Evolutionary conservation across 306 rosid species (phyloP), one percentile per base, ranked within the genome.

Genomic region (Pyrus bretschneideri): DNA sequence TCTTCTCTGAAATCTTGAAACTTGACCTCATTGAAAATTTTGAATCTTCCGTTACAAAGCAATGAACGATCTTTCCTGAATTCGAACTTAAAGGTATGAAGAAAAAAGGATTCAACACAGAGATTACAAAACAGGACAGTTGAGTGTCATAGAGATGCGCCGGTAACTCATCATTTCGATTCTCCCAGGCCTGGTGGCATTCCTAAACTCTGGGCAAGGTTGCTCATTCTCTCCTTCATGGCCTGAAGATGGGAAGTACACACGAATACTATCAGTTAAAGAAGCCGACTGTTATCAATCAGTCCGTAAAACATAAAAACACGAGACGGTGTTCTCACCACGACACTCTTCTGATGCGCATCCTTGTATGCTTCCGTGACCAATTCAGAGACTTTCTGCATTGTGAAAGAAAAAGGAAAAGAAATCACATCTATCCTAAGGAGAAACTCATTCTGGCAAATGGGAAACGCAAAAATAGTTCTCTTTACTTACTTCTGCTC

Each of bases 351-450:
- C 86, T 89, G 89, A 69, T 91, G 89, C 63, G 98, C 98, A 71
- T 93, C 93, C 73, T 84, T 86, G 85, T 93, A 91, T 66, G 98
- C 98, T 77, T 93, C 98, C 1, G 93, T 88, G 70, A 91, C 79
- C 84, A 91, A 79, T 84, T 88, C 89, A 15, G 95, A 88, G 23
- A 93, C 83, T 85, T 93, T 91, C 97, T 93, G 93, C 87, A 80
- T 65, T 11, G 10, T 78, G 66, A 58, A 5, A 77, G 42, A 22
- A 52, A 62, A 12, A 52, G 18, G 55, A 51, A 51, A 17, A 5
- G 21, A 51, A 51, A 23, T 21, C 38, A 30, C 59, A 35, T 17
- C 19, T 31, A 64, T 35, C 19, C 35, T 18, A 51, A 15, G 72
- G 3, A 63, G 18, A 10, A 71, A 78, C 11, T 15, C 25, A 1